Evolutionary conservation across 2,329 filamentous ascomycete species (phyloP).

Genomic region (Septoria linicola): DNA sequence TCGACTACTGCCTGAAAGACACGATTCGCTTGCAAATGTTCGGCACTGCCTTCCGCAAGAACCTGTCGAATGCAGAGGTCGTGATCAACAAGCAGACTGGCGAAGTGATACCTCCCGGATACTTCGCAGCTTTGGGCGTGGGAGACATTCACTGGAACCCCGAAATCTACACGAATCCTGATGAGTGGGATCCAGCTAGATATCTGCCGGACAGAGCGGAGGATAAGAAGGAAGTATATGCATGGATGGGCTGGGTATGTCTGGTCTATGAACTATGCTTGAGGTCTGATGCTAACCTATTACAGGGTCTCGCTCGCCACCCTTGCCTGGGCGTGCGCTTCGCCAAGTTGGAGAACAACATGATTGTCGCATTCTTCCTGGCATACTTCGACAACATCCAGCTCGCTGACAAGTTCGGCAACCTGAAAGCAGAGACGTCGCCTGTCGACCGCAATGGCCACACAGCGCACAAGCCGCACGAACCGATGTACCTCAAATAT

Average conservation of each 20-base stretch:
- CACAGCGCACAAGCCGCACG: slow-evolving; percentile 44
- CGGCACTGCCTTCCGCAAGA: slow-evolving; percentile 54
- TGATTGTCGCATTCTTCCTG: slow-evolving; percentile 52
- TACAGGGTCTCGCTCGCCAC: slow-evolving; percentile 38
- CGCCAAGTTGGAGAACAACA: slow-evolving; percentile 54
- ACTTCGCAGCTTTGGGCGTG: slow-evolving; percentile 49
- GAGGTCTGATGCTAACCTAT: neutral
- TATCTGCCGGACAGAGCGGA: slow-evolving; percentile 51
- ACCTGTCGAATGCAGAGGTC: slow-evolving; percentile 49
- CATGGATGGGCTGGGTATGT: slow-evolving; percentile 39
- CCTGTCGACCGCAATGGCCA: slow-evolving; percentile 40
- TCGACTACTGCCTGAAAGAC: slow-evolving; percentile 56
- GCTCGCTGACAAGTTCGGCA: slow-evolving; percentile 45
- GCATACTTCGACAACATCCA: slow-evolving; percentile 53
- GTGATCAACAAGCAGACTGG: slow-evolving; percentile 42
- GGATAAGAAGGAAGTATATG: slow-evolving; percentile 45
- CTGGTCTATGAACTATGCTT: no score
- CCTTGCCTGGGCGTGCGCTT: slow-evolving; percentile 49
- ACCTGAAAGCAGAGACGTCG: slow-evolving; percentile 34
- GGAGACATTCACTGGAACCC: slow-evolving; percentile 54
- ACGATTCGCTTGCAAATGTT: slow-evolving; percentile 53
- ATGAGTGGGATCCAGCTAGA: slow-evolving; percentile 52
- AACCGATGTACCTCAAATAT: slow-evolving; percentile 42
- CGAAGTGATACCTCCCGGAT: slow-evolving; percentile 52
- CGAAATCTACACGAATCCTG: slow-evolving; percentile 50